Percentiles rank a stretch among this genome's conserved stretches.
These are phyloP conservation scores for Aspergillus sp. DNA, from an alignment of 2,329 filamentous ascomycete species.

Conservation along the genomic window DNA sequence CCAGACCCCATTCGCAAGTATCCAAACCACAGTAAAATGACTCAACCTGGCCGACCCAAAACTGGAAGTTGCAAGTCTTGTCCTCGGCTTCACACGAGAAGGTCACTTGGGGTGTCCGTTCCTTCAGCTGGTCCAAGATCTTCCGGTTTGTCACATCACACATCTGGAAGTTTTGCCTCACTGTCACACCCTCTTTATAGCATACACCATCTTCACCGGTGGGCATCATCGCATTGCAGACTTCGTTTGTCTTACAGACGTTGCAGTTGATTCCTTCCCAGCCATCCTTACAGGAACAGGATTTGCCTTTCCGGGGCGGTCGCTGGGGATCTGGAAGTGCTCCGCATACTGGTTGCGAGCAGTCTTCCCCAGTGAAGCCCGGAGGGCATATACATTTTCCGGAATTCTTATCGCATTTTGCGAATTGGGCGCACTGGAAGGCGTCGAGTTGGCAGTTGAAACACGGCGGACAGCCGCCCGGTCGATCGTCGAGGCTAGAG, in stretches of 20 bases:
- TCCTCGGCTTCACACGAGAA: conserved; percentile 81
- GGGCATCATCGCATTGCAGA: conserved; percentile 86
- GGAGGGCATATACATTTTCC: conserved; percentile 91
- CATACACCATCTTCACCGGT: conserved; percentile 80
- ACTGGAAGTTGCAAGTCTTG: conserved; percentile 89
- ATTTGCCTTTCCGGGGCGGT: conserved; percentile 67
- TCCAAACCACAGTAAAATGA: conserved; percentile 95
- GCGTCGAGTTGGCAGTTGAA: conserved; percentile 98
- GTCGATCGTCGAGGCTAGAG: conserved; percentile 70
- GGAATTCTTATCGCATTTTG: conserved; percentile 82
- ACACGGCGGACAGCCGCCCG: conserved; percentile 57
- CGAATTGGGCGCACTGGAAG: conserved; percentile 88
- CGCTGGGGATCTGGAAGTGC: conserved; percentile 78
- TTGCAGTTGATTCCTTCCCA: conserved; percentile 99
- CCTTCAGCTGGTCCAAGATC: conserved; percentile 82
- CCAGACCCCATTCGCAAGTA: conserved; percentile 71
- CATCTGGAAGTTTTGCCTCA: conserved; percentile 95
- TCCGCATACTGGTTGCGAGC: conserved; percentile 86
- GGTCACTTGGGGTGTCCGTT: conserved; percentile 86
- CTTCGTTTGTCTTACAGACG: conserved; percentile 79
- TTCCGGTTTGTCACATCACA: conserved; percentile 96
- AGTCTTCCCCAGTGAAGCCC: conserved; percentile 93
- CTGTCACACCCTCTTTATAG: conserved; percentile 84
- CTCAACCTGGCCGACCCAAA: conserved; percentile 92
- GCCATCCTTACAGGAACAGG: conserved; percentile 85